Conservation (phyloP, 805 yeast genomes). For the Osmozyma mogii region DNA sequence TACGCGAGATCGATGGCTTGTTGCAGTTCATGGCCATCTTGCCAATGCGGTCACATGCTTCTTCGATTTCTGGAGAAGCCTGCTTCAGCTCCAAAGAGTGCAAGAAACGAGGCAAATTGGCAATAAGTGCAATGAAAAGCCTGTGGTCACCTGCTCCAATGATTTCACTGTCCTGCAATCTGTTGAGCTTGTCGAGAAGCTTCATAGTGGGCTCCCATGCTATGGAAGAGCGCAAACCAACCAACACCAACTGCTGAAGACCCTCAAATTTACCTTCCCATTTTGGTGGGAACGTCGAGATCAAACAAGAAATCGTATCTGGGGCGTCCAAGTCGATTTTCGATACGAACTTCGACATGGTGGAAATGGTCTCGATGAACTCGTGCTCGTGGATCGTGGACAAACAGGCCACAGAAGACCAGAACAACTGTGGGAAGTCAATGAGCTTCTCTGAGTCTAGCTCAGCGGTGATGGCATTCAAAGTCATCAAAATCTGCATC, state of each 20-base stretch:
- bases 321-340: slow-evolving; percentile 82
- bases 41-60: slow-evolving; percentile 39
- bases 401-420: slow-evolving; percentile 91
- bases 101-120: slow-evolving; percentile 77
- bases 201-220: slow-evolving; percentile 72
- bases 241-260: slow-evolving; percentile 66
- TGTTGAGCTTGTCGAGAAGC: slow-evolving; percentile 64
- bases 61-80: slow-evolving; percentile 40
- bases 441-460: slow-evolving; percentile 69
- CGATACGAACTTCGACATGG: slow-evolving; percentile 72
- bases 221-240: slow-evolving; percentile 75
- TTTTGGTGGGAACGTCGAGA: slow-evolving; percentile 83
- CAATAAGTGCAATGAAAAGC: slow-evolving; percentile 60
- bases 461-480: slow-evolving; percentile 87
- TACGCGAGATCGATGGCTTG: slow-evolving; percentile 55
- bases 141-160: slow-evolving; percentile 68
- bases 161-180: slow-evolving; percentile 62
- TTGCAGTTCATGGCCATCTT: slow-evolving; percentile 51
- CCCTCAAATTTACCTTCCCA: slow-evolving; percentile 97
- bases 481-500: slow-evolving; percentile 93
- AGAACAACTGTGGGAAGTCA: slow-evolving; percentile 87
- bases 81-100: slow-evolving; percentile 61
- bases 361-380: slow-evolving; percentile 78
- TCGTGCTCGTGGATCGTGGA: slow-evolving; percentile 90
- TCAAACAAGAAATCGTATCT: slow-evolving; percentile 75